Evolutionary conservation across 164 flowering plant genomes (phyloP), one percentile per base, ranked within the genome.

Genomic region (Piper longum): DNA sequence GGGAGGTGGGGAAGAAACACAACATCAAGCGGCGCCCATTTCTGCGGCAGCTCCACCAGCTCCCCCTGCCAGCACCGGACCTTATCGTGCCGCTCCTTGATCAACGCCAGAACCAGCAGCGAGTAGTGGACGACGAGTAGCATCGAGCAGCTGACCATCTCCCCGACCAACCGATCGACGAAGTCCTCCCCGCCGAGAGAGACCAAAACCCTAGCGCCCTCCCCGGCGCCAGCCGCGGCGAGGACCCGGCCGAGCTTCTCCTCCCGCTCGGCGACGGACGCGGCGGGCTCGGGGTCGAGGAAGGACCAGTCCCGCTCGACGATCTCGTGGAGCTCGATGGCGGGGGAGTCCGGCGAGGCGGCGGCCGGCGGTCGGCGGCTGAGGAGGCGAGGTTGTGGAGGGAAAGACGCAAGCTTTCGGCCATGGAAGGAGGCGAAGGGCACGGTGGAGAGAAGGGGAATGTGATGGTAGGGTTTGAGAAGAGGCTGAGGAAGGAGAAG

Each of bases 21-120:
- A 8, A 75, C 89, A 74, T 93, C 96, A 19, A 93, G 75, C 41
- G 85, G 83, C 11, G 78, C 74, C 99, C 97, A 93, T 62, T 82
- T 84, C 64, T 83, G 80, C 2, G 97, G 95, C n/a, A 84, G 82
- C 65, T 75, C 67, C 8, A 79, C 75, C 58, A 90, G 44, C 70
- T 83, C 92, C 5, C 99, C 99, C 73, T 85, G 91, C 97, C 97
- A 93, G 71, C 97, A 93, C 74, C 78, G 83, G 57, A 90, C 81
- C 19, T 70, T 62, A 59, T 90, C 99, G 59, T 90, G 67, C 67
- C 74, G 85, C 65, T 85, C 97, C 66, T 84, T 90, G 41, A 93
- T 81, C 61, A 78, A 57, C n/a, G 95, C 95, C 56, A 93, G 73
- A 13, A 71, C 67, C n/a, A 88, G 75, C 41, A 93, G 79, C 7